phyloP scores from a whole-genome alignment of 1,284 basidiomycete genomes.

The Ganoderma lucidum region DNA sequence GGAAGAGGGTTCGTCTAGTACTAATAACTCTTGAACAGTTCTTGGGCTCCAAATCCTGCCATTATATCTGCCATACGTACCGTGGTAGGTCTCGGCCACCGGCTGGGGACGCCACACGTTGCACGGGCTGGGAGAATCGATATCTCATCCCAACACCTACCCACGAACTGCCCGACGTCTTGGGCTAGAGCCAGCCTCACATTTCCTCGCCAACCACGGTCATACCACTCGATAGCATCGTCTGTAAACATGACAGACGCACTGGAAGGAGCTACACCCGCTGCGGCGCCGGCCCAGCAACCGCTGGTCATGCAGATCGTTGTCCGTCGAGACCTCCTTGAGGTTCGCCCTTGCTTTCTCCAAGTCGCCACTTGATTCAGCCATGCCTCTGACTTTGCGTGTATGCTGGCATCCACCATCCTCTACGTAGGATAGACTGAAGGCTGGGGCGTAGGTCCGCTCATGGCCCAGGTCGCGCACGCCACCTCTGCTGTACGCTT shows the following conservation, averaged over 20 bases:
- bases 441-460: slow-evolving; percentile 60
- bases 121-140: background rate
- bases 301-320: slow-evolving; percentile 55
- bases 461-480: slow-evolving; percentile 64
- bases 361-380: background rate
- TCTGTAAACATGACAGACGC: background rate
- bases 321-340: slow-evolving; percentile 52
- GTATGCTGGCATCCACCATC: too few relatives aligned
- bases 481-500: slow-evolving; percentile 53
- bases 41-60: background rate
- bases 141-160: background rate
- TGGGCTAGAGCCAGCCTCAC: background rate
- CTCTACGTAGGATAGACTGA: slow-evolving; percentile 42
- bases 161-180: too few relatives aligned
- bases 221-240: background rate
- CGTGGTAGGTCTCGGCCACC: background rate
- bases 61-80: background rate
- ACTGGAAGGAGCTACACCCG: background rate
- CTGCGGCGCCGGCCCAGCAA: slow-evolving; percentile 8
- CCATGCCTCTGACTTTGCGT: background rate
- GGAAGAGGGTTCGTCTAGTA: background rate
- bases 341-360: slow-evolving; percentile 41
- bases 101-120: background rate
- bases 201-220: background rate
- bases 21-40: background rate